Conservation (phyloP, 2,329 filamentous ascomycete species). For the Talaromyces sp. region DNA sequence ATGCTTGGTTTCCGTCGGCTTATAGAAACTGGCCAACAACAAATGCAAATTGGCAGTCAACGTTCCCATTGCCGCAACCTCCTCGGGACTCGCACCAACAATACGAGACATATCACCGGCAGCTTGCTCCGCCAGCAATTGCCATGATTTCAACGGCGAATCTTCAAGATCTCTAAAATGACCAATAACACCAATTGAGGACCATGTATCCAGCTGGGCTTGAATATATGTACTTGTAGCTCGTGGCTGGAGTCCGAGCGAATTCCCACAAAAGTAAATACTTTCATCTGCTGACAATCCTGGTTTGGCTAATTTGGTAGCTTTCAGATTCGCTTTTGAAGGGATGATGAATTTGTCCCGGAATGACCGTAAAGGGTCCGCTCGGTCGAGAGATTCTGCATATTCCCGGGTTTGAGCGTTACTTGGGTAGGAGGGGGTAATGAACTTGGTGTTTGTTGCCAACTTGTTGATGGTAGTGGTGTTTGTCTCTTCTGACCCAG, state of each 20-base stretch:
- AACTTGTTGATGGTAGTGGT: not conserved
- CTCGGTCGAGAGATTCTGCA: conserved; percentile 50
- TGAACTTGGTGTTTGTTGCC: not conserved
- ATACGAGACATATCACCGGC: conserved; percentile 64
- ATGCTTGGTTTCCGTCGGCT: conserved; percentile 57
- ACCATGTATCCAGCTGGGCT: conserved; percentile 75
- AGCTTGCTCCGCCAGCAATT: conserved; percentile 71
- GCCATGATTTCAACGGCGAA: conserved; percentile 66
- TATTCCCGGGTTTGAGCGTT: conserved; percentile 32
- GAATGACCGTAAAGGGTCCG: conserved; percentile 56
- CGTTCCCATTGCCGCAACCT: conserved; percentile 83
- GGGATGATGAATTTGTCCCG: conserved; percentile 72
- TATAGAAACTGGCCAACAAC: conserved; percentile 76
- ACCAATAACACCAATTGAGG: conserved; percentile 72
- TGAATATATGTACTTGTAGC: conserved; percentile 60
- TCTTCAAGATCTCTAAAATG: conserved; percentile 68
- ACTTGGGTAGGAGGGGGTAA: not conserved
- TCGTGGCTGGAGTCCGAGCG: conserved; percentile 74
- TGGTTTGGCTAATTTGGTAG: conserved; percentile 51
- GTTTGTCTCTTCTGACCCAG: not conserved
- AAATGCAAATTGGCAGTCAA: conserved; percentile 76
- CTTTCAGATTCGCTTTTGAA: conserved; percentile 64
- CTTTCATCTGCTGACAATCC: conserved; percentile 30
- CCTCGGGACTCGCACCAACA: conserved; percentile 64
- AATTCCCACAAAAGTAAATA: conserved; percentile 86